These are phyloP conservation scores for Euphorbia pulcherrima DNA, from an alignment of 345 rosid species.

Conservation along the genomic window DNA sequence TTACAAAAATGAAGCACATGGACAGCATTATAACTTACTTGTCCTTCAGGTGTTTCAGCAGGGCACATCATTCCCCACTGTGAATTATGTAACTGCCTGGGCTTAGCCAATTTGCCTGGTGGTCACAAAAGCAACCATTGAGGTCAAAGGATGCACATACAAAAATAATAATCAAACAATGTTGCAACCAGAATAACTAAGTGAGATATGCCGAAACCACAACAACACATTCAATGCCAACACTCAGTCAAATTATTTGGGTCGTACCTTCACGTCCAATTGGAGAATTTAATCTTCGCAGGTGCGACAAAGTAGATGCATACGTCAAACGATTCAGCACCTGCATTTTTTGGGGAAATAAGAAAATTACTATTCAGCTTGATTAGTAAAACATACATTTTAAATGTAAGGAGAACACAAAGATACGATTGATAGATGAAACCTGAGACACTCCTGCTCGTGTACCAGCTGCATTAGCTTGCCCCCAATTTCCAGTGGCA, in stretches of 20 bases:
- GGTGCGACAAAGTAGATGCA: conserved; percentile 92
- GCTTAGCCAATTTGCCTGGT: conserved; percentile 94
- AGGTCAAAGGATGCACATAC: not conserved
- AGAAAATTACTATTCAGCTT: not conserved
- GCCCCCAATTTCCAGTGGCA: conserved; percentile 99
- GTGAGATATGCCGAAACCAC: conserved; percentile 11
- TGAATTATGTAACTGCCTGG: conserved; percentile 96
- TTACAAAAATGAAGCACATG: not conserved
- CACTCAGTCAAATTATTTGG: conserved; percentile 1
- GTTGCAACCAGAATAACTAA: not conserved
- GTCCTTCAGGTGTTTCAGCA: conserved; percentile 99
- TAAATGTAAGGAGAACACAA: not conserved
- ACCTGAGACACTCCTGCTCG: conserved; percentile 99
- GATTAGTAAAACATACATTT: not conserved
- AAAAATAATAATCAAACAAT: not conserved
- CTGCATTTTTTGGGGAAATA: conserved; percentile 18
- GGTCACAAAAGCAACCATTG: conserved; percentile 21
- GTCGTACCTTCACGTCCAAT: conserved; percentile 94
- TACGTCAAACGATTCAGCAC: conserved; percentile 93
- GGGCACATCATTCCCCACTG: conserved; percentile 99
- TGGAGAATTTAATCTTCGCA: conserved; percentile 95
- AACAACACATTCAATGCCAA: not conserved
- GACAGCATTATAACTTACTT: conserved; percentile 41
- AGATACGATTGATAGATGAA: not conserved
- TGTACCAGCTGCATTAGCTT: conserved; percentile 99